phyloP scores from a whole-genome alignment of 2,329 filamentous ascomycete genomes.

The Xylariaceae sp. region DNA sequence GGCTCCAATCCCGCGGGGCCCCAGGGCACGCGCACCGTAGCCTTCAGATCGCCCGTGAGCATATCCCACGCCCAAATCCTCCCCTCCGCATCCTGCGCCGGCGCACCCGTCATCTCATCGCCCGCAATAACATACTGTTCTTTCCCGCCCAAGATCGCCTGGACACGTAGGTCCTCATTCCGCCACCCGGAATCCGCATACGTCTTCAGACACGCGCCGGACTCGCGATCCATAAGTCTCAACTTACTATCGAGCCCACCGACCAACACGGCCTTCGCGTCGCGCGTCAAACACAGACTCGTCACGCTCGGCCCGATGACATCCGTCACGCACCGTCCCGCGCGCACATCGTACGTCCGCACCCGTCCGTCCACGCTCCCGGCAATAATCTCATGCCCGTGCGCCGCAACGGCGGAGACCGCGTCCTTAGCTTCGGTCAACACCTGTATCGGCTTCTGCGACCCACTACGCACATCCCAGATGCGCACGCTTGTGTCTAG shows the following conservation, averaged over 20 bases:
- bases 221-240: slow-evolving; percentile 72
- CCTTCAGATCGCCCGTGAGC: slow-evolving; percentile 62
- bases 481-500: slow-evolving; percentile 71
- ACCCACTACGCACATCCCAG: slow-evolving; percentile 61
- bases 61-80: slow-evolving; percentile 79
- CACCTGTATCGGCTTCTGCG: slow-evolving; percentile 62
- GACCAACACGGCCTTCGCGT: slow-evolving; percentile 69
- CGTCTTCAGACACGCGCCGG: slow-evolving; percentile 66
- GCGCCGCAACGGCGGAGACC: slow-evolving; percentile 47
- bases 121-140: slow-evolving; percentile 77
- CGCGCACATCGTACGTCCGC: slow-evolving; percentile 75
- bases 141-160: slow-evolving; percentile 66
- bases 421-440: slow-evolving; percentile 69
- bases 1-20: slow-evolving; percentile 45
- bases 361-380: slow-evolving; percentile 83
- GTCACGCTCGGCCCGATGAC: slow-evolving; percentile 69
- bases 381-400: slow-evolving; percentile 56
- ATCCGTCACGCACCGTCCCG: slow-evolving; percentile 65
- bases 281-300: slow-evolving; percentile 63
- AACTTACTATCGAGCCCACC: slow-evolving; percentile 71
- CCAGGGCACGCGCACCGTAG: slow-evolving; percentile 57
- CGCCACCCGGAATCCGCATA: slow-evolving; percentile 56
- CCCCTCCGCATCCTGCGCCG: slow-evolving; percentile 43
- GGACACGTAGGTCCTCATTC: slow-evolving; percentile 69
- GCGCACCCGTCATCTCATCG: slow-evolving; percentile 55